Percentiles rank a stretch among this genome's conserved stretches.
Conservation (phyloP, 805 yeast species). For the Naumovozyma baii region DNA sequence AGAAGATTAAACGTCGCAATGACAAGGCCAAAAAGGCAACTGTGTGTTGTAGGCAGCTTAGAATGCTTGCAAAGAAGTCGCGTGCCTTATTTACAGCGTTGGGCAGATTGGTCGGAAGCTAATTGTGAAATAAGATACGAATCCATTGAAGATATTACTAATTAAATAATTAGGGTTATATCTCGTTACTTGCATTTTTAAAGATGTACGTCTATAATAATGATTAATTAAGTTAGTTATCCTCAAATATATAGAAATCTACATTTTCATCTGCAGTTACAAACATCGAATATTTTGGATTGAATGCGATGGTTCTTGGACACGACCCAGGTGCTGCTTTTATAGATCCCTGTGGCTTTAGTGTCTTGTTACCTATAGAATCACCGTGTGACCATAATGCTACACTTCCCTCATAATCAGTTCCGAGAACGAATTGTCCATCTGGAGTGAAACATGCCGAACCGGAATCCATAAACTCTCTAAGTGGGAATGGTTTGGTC, state of each 20-base stretch:
- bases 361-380: constrained; percentile 21
- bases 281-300: constrained; percentile 34
- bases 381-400: constrained; percentile 42
- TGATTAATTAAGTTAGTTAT: constrained; percentile 2
- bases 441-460: constrained; percentile 57
- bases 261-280: constrained; percentile 32
- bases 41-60: constrained; percentile 80
- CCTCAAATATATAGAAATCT: constrained; percentile 28
- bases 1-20: constrained; percentile 87
- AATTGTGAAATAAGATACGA: constrained; percentile 62
- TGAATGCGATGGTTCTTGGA: constrained; percentile 34
- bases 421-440: constrained; percentile 51
- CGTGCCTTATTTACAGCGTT: constrained; percentile 43
- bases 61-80: constrained; percentile 45
- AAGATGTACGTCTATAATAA: neutral
- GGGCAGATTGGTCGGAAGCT: constrained; percentile 66
- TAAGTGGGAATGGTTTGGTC: constrained; percentile 36
- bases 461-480: constrained; percentile 43
- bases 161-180: no score
- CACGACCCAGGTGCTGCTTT: constrained; percentile 28
- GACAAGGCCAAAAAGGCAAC: constrained; percentile 78
- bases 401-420: constrained; percentile 46
- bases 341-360: constrained; percentile 22
- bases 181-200: no score
- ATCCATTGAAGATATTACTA: constrained; percentile 38